Evolutionary conservation across 179 eudicot species (phyloP).

Genomic region (Vitellaria paradoxa): DNA sequence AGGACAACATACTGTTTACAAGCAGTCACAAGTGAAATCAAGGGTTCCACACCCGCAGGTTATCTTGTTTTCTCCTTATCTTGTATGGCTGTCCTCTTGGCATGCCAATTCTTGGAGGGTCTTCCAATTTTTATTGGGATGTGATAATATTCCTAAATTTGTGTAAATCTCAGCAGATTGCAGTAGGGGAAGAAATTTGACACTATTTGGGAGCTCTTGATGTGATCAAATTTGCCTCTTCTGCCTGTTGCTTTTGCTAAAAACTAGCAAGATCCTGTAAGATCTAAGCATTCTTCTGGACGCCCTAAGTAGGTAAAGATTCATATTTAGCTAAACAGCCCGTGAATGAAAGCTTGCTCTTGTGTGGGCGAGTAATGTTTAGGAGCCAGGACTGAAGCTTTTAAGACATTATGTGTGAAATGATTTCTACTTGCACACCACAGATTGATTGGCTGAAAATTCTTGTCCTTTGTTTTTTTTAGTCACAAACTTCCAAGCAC

Average conservation of each 20-base stretch:
- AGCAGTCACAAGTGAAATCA: constrained; percentile 19
- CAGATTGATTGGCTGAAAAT: background rate
- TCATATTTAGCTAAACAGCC: too few relatives aligned
- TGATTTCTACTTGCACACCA: constrained; percentile 1
- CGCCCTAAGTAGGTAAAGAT: too few relatives aligned
- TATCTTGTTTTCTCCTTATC: constrained; percentile 17
- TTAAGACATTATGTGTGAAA: background rate
- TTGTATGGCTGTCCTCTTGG: constrained; percentile 10
- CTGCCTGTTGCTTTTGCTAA: too few relatives aligned
- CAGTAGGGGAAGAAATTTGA: background rate
- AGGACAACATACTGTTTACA: constrained; percentile 17
- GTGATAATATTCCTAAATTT: too few relatives aligned
- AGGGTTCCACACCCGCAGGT: constrained; percentile 21
- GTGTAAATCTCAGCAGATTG: background rate
- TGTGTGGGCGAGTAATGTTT: background rate
- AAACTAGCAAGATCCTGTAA: too few relatives aligned
- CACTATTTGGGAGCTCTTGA: too few relatives aligned
- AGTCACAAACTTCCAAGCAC: background rate
- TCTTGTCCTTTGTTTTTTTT: background rate
- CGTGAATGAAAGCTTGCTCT: background rate
- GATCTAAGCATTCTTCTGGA: too few relatives aligned
- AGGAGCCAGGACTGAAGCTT: background rate
- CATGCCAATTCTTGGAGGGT: constrained; percentile 1
- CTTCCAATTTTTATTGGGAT: background rate
- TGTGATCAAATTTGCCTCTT: too few relatives aligned